Base-by-base conservation (phyloP, 352 stramenopile species). In the Phytophthora pseudosyringae region DNA sequence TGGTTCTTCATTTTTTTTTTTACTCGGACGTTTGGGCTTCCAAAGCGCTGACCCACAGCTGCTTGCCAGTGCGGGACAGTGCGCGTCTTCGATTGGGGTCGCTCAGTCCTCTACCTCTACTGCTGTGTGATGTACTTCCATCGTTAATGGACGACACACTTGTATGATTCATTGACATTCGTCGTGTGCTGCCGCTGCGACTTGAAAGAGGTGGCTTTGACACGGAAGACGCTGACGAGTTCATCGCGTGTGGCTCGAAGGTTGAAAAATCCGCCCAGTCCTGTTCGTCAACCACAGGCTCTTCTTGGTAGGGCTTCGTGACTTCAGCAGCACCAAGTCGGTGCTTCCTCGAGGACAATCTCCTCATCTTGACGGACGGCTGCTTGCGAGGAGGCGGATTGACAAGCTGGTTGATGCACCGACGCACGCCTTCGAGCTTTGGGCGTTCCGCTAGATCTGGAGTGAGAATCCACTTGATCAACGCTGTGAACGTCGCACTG, bases 391-490 rank as follows among this genome's bases (percentile, higher is more conserved):
- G 64, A 39, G 43, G n/a, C 16, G 64, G 33, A 5, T 44, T 48
- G 7, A 58, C 26, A 38, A 76, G 59, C 38, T 79, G 60, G 21
- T 67, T 40, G 15, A 84, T 60, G 35, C 66, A 71, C 43, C 70
- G 40, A 13, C 55, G 56, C 12, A 93, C 69, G 8, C 78, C 70
- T 7, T 76, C 68, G 25, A 95, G 75, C 18, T 76, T 85, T 39
- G 89, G 88, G 10, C 91, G 80, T 25, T 90, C 62, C 3, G 58
- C 57, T 3, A 80, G 62, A 16, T 89, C 73, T 7, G 89, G 73
- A 10, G 71, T 83, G 26, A 97, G 74, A 55, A 97, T 93, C 69
- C 72, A 91, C 52, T 80, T 74, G 33, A 97, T 75, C 7, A 96
- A 60, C 36, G 79, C 71, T 1, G 73, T 47, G 48, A 94, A 83